Conservation (phyloP, 148 eudicot species). For the Selenicereus undatus region DNA sequence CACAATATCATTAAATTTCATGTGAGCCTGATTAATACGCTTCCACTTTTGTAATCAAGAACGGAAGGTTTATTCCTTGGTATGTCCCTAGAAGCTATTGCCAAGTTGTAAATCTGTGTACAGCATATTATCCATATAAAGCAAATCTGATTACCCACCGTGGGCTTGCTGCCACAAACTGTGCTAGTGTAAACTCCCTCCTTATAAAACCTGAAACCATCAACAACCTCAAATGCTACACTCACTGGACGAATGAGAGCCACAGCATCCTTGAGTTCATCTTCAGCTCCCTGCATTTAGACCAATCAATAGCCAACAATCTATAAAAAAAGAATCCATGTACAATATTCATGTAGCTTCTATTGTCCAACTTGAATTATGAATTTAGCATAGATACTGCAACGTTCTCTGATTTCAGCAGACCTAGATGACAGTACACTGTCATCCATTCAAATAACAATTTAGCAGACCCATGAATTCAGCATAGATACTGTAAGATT, state of each 20-base stretch:
- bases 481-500: too few species aligned
- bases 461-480: too few species aligned
- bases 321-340: neutral
- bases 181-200: slow-evolving; percentile 85
- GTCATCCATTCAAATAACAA: too few species aligned
- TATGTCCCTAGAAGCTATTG: neutral
- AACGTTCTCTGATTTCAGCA: too few species aligned
- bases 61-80: neutral
- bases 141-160: slow-evolving; percentile 46
- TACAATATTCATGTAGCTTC: neutral
- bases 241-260: slow-evolving; percentile 87
- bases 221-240: slow-evolving; percentile 89
- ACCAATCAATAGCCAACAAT: slow-evolving; percentile 8
- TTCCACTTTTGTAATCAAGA: neutral
- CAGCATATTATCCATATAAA: neutral
- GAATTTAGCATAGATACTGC: neutral
- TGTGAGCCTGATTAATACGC: neutral
- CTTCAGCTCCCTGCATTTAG: slow-evolving; percentile 78
- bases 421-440: too few species aligned
- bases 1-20: neutral
- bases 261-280: slow-evolving; percentile 93
- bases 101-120: neutral
- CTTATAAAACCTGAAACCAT: slow-evolving; percentile 57
- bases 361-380: neutral
- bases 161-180: slow-evolving; percentile 71